Evolutionary conservation across 345 rosid species (phyloP).

Genomic region (Citrus hindsii): DNA sequence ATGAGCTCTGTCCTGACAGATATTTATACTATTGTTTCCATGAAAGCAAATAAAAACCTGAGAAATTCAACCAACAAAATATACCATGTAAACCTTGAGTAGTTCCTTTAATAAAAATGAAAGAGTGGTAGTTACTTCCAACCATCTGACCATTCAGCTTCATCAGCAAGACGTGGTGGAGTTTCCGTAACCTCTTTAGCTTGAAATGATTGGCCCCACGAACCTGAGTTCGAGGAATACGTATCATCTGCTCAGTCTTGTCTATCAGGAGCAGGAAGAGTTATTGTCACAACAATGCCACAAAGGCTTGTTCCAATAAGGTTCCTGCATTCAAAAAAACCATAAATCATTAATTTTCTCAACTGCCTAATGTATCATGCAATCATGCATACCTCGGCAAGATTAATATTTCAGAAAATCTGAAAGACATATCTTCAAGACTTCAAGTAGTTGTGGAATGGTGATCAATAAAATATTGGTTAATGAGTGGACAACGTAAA

Average conservation of each 20-base stretch:
- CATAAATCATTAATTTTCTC: background rate
- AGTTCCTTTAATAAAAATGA: too few species aligned
- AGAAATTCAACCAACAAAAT: background rate
- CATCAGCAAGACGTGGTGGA: background rate
- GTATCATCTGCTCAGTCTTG: background rate
- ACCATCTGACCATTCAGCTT: conserved; percentile 1
- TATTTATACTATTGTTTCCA: background rate
- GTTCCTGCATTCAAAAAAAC: conserved; percentile 29
- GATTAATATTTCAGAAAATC: background rate
- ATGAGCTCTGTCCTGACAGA: background rate
- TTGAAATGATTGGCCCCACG: conserved; percentile 1
- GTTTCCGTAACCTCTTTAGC: background rate
- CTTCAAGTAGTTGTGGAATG: background rate
- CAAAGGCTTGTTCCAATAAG: conserved; percentile 44
- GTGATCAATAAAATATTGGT: background rate
- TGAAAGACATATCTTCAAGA: background rate
- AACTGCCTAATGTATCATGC: too few species aligned
- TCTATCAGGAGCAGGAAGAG: conserved; percentile 42
- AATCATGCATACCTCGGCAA: too few species aligned
- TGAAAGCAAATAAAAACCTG: background rate
- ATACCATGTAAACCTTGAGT: too few species aligned
- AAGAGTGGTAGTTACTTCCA: background rate
- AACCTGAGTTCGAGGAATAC: background rate
- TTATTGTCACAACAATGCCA: conserved; percentile 39
- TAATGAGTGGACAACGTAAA: background rate